Evolutionary conservation across 345 rosid species (phyloP), one percentile per base, ranked within the genome.

Genomic region (Sisymbrium irio): DNA sequence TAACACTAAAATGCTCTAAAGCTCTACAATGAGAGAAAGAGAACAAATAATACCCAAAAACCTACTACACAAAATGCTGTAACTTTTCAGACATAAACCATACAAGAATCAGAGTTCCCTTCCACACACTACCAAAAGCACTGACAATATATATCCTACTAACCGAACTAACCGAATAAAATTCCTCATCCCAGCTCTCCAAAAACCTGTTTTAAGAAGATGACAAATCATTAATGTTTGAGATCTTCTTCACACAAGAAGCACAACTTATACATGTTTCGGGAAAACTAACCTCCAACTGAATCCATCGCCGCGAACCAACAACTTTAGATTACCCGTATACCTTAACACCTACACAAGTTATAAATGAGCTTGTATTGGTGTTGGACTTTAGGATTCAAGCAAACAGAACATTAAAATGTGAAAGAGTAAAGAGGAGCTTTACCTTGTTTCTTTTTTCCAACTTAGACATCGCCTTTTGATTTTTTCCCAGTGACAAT

Each of bases 401-500:
- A 41, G 17, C 62, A 60, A 68, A 11, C 45, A 67, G 7, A 50
- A 61, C 56, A 33, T 39, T 22, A 22, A 68, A 13, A 32, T 60
- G 44, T 42, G 4, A 32, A 27, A 30, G 45, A 41, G 62, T 22
- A 32, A 37, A 20, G 49, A 19, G 20, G 70, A 56, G 72, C 54
- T 63, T 68, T 63, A 64, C 67, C 79, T 4, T 25, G 4, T 67
- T 54, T 27, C 18, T 2, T 32, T 64, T 39, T 0, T 6, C 10
- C 2, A 62, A 49, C 22, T 71, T 71, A 45, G 46, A 41, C 72
- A 65, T 77, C 80, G 50, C 77, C 77, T 71, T 77, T 67, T 12
- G 89, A 81, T 81, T 87, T 92, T 80, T 89, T 92, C 49, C 94
- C 96, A 9, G 86, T 59, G 59, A 92, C 80, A 73, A 92, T 77